Conservation (phyloP, 2,329 filamentous ascomycete species). For the Xylaria sp. region DNA sequence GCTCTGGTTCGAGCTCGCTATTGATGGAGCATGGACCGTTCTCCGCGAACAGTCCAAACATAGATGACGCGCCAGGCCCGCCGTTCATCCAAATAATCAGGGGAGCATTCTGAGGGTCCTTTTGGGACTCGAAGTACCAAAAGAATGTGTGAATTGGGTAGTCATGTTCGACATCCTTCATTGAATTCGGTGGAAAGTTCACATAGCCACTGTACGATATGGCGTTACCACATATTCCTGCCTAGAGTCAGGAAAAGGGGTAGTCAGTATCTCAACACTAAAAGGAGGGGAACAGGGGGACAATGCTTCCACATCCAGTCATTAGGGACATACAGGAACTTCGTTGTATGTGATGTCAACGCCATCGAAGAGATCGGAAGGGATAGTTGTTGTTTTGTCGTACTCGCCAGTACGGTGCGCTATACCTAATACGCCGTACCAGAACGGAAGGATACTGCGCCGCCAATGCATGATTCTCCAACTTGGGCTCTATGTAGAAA, state of each 20-base stretch:
- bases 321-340: conserved; percentile 2
- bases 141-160: conserved; percentile 16
- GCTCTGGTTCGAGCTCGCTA: too few relatives aligned
- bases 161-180: conserved; percentile 7
- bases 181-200: conserved; percentile 11
- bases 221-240: conserved; percentile 6
- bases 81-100: not conserved
- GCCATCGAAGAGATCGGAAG: conserved; percentile 4
- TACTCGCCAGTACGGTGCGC: conserved; percentile 3
- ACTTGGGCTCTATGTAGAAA: not conserved
- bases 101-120: not conserved
- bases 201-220: conserved; percentile 9
- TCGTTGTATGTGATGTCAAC: not conserved
- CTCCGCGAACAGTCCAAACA: too few relatives aligned
- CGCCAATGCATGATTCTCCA: not conserved
- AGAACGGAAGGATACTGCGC: not conserved
- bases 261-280: conserved; percentile 1
- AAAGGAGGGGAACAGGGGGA: not conserved
- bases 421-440: not conserved
- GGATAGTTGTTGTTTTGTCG: conserved; percentile 3
- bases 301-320: conserved; percentile 2
- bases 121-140: conserved; percentile 12
- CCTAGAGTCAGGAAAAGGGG: conserved; percentile 1
- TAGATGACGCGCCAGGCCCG: too few relatives aligned
- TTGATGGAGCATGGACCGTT: too few relatives aligned